Percentiles rank a stretch among this genome's conserved stretches.
Conservation (phyloP, 148 eudicot species). For the Fagopyrum tataricum region DNA sequence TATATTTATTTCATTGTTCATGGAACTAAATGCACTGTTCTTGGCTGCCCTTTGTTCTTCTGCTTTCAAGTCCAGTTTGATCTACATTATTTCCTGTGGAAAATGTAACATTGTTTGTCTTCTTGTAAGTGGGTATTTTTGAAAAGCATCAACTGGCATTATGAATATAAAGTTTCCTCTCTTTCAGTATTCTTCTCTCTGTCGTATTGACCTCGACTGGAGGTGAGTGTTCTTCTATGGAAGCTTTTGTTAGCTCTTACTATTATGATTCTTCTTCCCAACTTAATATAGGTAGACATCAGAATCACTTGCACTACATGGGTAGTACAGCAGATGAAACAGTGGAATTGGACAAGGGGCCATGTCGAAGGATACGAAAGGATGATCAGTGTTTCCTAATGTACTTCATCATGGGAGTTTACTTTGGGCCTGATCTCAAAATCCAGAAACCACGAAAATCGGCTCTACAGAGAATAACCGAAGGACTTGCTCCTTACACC, state of each 20-base stretch:
- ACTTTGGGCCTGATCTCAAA: slow-evolving; percentile 66
- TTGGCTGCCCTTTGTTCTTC: background rate
- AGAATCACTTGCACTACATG: background rate
- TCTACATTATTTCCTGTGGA: background rate
- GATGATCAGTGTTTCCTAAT: slow-evolving; percentile 67
- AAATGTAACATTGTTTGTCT: background rate
- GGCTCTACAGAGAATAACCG: slow-evolving; percentile 50
- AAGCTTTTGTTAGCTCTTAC: background rate
- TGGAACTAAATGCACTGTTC: background rate
- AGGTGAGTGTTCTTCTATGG: background rate
- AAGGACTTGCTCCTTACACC: slow-evolving; percentile 52
- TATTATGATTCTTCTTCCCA: background rate
- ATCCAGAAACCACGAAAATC: slow-evolving; percentile 45
- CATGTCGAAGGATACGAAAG: slow-evolving; percentile 16
- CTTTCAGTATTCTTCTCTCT: background rate
- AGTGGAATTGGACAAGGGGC: background rate
- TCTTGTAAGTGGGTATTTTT: background rate
- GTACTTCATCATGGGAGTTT: slow-evolving; percentile 66
- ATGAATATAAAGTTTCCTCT: background rate
- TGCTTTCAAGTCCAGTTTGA: background rate
- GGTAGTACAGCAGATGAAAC: background rate
- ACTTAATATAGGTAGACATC: background rate
- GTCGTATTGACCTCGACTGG: background rate
- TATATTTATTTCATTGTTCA: background rate
- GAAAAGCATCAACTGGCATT: background rate